phyloP scores from a whole-genome alignment of 495 filamentous ascomycete species.

The Podospora didyma region DNA sequence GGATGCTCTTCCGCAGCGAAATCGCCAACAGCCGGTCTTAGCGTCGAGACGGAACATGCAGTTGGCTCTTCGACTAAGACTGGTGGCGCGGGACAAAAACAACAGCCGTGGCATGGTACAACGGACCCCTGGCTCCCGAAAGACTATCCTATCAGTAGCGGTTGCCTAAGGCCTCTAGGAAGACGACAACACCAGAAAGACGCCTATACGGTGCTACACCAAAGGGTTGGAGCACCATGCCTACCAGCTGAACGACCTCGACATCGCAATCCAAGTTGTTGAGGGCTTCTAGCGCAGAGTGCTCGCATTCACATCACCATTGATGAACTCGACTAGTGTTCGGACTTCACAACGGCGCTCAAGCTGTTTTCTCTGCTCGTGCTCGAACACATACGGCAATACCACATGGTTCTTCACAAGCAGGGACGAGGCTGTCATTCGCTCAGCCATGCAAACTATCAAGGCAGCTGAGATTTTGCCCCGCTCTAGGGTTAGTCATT shows the following conservation, averaged over 20 bases:
- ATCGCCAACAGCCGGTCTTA: background rate
- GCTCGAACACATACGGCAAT: slow-evolving; percentile 20
- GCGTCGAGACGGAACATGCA: background rate
- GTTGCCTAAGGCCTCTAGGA: slow-evolving; percentile 6
- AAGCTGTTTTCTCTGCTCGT: slow-evolving; percentile 11
- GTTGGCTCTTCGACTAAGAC: background rate
- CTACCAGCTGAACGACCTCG: background rate
- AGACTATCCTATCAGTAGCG: background rate
- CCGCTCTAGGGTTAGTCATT: background rate
- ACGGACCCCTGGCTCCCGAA: background rate
- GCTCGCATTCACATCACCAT: slow-evolving; percentile 27
- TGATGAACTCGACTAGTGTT: slow-evolving; percentile 34
- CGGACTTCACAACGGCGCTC: slow-evolving; percentile 9
- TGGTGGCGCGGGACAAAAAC: background rate
- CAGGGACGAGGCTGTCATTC: slow-evolving; percentile 3
- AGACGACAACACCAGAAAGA: slow-evolving; percentile 19
- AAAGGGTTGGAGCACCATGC: background rate
- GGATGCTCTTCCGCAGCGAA: background rate
- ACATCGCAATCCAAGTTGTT: slow-evolving; percentile 8
- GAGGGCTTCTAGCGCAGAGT: slow-evolving; percentile 20
- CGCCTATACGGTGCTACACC: slow-evolving; percentile 9
- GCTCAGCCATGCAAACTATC: background rate
- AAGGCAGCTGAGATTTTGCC: background rate
- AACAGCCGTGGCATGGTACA: background rate
- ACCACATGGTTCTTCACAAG: slow-evolving; percentile 35